phyloP scores from a whole-genome alignment of 805 yeast genomes.

The Helenozyma baotianmanensis region DNA sequence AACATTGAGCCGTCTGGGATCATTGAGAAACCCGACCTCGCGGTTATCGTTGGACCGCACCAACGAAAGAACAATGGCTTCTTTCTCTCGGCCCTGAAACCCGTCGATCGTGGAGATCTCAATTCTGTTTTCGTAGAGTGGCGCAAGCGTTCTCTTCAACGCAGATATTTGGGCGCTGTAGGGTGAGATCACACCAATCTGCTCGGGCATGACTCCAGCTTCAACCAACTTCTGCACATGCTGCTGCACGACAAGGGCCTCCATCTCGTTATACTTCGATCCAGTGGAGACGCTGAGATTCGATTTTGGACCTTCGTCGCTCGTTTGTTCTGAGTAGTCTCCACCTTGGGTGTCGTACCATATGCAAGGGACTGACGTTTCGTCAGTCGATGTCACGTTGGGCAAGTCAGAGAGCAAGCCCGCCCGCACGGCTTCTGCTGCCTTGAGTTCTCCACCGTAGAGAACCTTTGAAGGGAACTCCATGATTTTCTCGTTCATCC shows the following conservation, averaged over 20 bases:
- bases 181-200: slow-evolving; percentile 86
- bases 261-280: slow-evolving; percentile 77
- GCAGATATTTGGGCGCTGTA: slow-evolving; percentile 80
- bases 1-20: slow-evolving; percentile 78
- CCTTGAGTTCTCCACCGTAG: slow-evolving; percentile 59
- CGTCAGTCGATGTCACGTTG: slow-evolving; percentile 44
- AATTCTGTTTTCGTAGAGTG: slow-evolving; percentile 31
- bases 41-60: slow-evolving; percentile 72
- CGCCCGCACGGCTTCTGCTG: slow-evolving; percentile 54
- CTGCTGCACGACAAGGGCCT: slow-evolving; percentile 53
- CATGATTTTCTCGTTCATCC: slow-evolving; percentile 83
- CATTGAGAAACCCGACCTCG: slow-evolving; percentile 80
- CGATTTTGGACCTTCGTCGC: slow-evolving; percentile 19
- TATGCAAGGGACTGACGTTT: slow-evolving; percentile 49
- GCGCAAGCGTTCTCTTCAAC: slow-evolving; percentile 37
- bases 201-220: slow-evolving; percentile 48
- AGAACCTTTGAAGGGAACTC: slow-evolving; percentile 61
- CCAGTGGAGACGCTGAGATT: slow-evolving; percentile 21
- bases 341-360: slow-evolving; percentile 97
- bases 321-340: slow-evolving; percentile 60
- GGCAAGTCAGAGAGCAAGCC: slow-evolving; percentile 51
- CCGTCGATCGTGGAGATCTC: slow-evolving; percentile 94
- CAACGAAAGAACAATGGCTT: slow-evolving; percentile 70
- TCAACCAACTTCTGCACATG: slow-evolving; percentile 52
- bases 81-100: slow-evolving; percentile 95